Base-by-base conservation (phyloP, 805 yeast species). In the Kuraishia ogatae region DNA sequence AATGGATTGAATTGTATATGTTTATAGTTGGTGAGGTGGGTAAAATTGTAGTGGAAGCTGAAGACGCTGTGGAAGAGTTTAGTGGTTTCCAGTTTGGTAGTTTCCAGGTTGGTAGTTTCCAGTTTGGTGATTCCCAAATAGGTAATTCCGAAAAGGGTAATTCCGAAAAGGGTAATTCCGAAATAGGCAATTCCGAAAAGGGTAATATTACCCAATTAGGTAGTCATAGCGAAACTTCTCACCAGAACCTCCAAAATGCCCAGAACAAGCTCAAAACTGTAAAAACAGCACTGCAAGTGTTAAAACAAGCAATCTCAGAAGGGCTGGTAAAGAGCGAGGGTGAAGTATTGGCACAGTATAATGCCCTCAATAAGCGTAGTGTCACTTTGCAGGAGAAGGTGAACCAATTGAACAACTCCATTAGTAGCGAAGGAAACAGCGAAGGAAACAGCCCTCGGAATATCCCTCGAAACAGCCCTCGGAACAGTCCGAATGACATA, bases 1-100 rank as follows among this genome's bases (percentile, higher is more conserved):
- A 82, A 62, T 85, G 89, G 89, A 68, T 72, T 58, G 75, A 75
- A 23, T 70, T 83, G 1, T 82, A 84, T 58, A 68, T 68, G 26
- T 77, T 72, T 56, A 63, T 84, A 53, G 70, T 80, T 50, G 64
- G 69, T 2, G 81, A 81, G 57, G 62, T 77, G 2, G 61, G 64
- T 0, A 66, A 58, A 47, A 56, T 67, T 29, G 60, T 67, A 28
- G 57, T 59, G 10, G 67, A 64, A 50, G 54, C 66, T 2, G 69
- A 68, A 50, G 64, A 58, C 22, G 66, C n/a, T n/a, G n/a, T n/a
- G n/a, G n/a, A n/a, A n/a, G n/a, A n/a, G n/a, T n/a, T n/a, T n/a
- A n/a, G 65, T 29, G 22, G 24, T 50, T n/a, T 48, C 39, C 26
- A 50, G 50, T 22, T 56, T 51, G 50, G 58, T 22, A 47, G 22